A percentile compares a stretch with the other conserved stretches of the same genome.
phyloP scores from a whole-genome alignment of 148 eudicot species.

The Pouteria glomerata region DNA sequence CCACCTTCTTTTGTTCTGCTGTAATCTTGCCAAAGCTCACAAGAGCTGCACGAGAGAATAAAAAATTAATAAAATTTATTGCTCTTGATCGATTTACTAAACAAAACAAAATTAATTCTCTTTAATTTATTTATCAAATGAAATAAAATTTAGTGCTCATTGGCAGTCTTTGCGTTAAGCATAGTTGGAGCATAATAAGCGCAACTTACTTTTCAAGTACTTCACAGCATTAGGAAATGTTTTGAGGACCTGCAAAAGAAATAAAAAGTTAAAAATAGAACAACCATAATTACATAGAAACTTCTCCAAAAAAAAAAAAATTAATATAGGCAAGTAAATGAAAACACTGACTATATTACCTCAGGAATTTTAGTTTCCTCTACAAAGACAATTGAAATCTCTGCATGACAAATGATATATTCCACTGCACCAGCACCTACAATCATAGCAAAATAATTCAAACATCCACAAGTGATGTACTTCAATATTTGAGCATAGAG shows the following conservation, averaged over 20 bases:
- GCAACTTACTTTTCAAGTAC: conserved; percentile 52
- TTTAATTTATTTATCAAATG: too few species aligned
- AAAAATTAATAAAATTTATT: not conserved
- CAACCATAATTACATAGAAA: not conserved
- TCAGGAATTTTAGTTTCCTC: conserved; percentile 82
- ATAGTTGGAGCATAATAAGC: not conserved
- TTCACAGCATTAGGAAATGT: conserved; percentile 43
- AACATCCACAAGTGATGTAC: not conserved
- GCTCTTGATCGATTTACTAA: too few species aligned
- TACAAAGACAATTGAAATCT: conserved; percentile 64
- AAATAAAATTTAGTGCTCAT: not conserved
- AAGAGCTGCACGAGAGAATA: conserved; percentile 35
- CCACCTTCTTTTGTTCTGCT: conserved; percentile 36
- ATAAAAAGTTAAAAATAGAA: not conserved
- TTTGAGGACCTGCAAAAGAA: conserved; percentile 46
- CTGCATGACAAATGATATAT: conserved; percentile 83
- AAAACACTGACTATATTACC: conserved; percentile 26
- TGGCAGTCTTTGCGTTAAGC: too few species aligned
- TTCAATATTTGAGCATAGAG: not conserved
- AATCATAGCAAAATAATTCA: conserved; percentile 7
- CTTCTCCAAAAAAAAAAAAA: conserved; percentile 1
- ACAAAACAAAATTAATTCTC: too few species aligned
- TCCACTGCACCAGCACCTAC: conserved; percentile 93
- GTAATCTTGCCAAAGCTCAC: conserved; percentile 62
- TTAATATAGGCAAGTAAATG: not conserved